Conservation (phyloP, 768 basidiomycete genomes). For the Stropharia rugosoannulata region DNA sequence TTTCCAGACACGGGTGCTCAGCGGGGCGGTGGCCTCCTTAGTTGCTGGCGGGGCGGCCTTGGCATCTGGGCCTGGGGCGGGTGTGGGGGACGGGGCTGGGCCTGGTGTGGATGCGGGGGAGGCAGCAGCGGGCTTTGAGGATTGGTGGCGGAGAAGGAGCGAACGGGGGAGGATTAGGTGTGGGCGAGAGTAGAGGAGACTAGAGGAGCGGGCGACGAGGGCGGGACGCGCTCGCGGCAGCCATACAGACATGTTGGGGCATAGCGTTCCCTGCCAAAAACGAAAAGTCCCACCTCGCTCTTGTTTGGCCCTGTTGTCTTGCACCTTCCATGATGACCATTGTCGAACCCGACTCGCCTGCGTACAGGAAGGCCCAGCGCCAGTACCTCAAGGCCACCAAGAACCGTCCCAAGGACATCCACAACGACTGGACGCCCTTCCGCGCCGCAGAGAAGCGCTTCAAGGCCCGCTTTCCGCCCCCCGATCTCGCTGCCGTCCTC, state of each 20-base stretch:
- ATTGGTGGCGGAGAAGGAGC: constrained; percentile 30
- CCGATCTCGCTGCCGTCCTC: constrained; percentile 65
- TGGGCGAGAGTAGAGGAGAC: constrained; percentile 24
- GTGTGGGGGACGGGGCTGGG: constrained; percentile 13
- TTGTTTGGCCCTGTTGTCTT: constrained; percentile 32
- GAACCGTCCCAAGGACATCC: constrained; percentile 43
- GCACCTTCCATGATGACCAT: constrained; percentile 25
- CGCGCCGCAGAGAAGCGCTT: constrained; percentile 77
- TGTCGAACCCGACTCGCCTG: constrained; percentile 46
- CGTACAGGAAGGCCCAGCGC: constrained; percentile 59
- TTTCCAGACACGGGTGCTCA: constrained; percentile 76
- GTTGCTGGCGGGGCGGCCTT: constrained; percentile 51
- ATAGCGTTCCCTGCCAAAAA: constrained; percentile 1
- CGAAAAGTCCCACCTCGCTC: background rate
- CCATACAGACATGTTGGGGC: constrained; percentile 68
- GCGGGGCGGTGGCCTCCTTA: constrained; percentile 39
- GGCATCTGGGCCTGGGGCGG: constrained; percentile 31
- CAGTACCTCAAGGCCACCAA: constrained; percentile 61
- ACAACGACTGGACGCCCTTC: constrained; percentile 72
- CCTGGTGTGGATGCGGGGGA: background rate
- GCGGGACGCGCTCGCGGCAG: constrained; percentile 56
- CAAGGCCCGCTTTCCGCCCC: constrained; percentile 78
- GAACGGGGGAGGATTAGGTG: constrained; percentile 22
- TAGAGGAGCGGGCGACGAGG: constrained; percentile 39
- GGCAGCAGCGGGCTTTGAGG: constrained; percentile 28